phyloP scores from a whole-genome alignment of 1,284 basidiomycete genomes.

The Moesziomyces parantarcticus region DNA sequence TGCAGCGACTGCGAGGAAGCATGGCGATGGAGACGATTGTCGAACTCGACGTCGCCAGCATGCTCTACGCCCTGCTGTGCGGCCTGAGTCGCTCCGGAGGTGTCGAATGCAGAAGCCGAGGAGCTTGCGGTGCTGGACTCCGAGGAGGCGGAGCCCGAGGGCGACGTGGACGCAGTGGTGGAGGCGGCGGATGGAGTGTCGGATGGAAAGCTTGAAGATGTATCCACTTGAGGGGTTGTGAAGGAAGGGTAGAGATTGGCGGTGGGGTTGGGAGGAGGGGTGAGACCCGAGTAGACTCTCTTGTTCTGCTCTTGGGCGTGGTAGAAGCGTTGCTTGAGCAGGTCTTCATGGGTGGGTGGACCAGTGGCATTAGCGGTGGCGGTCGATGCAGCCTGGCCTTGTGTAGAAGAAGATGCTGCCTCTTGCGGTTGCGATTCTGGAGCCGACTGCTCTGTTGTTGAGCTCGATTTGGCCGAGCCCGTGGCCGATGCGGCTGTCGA shows the following conservation, averaged over 20 bases:
- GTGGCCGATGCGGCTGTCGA: constrained; percentile 1
- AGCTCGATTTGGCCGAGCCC: constrained; percentile 5
- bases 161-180: constrained; percentile 4
- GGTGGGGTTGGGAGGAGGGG: constrained; percentile 24
- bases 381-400: constrained; percentile 1
- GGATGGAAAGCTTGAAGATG: too few species aligned
- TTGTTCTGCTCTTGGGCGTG: constrained; percentile 58
- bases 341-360: constrained; percentile 43
- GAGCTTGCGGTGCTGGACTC: constrained; percentile 12
- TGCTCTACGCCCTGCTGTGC: not conserved
- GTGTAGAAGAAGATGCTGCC: constrained; percentile 5
- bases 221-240: constrained; percentile 25
- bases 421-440: constrained; percentile 15
- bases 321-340: constrained; percentile 59
- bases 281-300: constrained; percentile 32
- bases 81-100: constrained; percentile 7
- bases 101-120: constrained; percentile 11
- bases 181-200: constrained; percentile 1
- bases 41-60: constrained; percentile 20
- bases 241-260: constrained; percentile 42
- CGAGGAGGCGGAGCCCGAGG: constrained; percentile 8
- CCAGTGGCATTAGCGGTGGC: constrained; percentile 8
- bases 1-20: constrained; percentile 37
- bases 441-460: constrained; percentile 9
- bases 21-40: constrained; percentile 22